phyloP scores from a whole-genome alignment of 2,329 filamentous ascomycete species.

The Phaeophleospora eucalypticola region DNA sequence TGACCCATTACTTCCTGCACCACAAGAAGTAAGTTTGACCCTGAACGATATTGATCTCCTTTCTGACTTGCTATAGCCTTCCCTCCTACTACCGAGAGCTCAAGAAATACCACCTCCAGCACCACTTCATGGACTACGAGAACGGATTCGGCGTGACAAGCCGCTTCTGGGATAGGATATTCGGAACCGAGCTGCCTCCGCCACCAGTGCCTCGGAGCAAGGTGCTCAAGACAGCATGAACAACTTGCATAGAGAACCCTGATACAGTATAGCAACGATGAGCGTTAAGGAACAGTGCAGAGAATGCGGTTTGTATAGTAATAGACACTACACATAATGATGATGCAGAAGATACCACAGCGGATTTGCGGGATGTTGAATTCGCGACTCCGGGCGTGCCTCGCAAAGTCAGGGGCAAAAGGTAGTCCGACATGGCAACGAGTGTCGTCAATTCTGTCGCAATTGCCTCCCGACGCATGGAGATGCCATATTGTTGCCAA shows the following conservation, averaged over 20 bases:
- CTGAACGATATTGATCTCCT: background rate
- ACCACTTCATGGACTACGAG: constrained; percentile 97
- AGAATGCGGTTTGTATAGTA: constrained; percentile 3
- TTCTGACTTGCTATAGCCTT: constrained; percentile 49
- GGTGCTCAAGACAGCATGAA: constrained; percentile 43
- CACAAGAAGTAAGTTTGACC: constrained; percentile 68
- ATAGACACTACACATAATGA: constrained; percentile 14
- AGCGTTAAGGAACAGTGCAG: constrained; percentile 8
- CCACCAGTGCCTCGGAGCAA: constrained; percentile 37
- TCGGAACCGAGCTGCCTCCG: constrained; percentile 75
- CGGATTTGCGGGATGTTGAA: too few relatives aligned
- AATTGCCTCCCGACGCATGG: too few relatives aligned
- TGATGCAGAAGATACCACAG: too few relatives aligned
- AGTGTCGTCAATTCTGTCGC: too few relatives aligned
- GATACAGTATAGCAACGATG: constrained; percentile 10
- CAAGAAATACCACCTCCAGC: constrained; percentile 96
- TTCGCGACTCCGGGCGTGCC: too few relatives aligned
- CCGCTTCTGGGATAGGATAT: constrained; percentile 90
- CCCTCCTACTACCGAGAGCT: constrained; percentile 84
- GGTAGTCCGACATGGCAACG: too few relatives aligned
- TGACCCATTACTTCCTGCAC: constrained; percentile 98
- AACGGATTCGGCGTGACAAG: constrained; percentile 96
- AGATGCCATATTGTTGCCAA: too few relatives aligned
- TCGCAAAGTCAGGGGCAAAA: too few relatives aligned
- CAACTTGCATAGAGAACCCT: background rate